Base-by-base conservation (phyloP, 495 filamentous ascomycete species). In the Penicillium alfredii region DNA sequence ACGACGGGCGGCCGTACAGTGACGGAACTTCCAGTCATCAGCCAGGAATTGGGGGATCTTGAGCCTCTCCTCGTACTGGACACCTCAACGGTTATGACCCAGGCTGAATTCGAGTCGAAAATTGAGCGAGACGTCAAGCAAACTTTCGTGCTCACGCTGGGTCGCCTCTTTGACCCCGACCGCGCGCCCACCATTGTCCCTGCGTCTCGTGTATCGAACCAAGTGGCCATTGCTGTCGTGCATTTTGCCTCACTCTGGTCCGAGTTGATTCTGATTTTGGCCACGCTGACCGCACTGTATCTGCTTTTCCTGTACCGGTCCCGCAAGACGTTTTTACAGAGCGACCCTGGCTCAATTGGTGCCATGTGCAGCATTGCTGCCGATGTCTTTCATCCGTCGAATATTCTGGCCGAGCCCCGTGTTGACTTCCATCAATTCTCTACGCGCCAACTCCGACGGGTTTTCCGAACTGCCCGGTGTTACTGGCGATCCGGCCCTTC, bases 341-440 rank as follows among this genome's bases (percentile, higher is more conserved):
- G 59, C 27, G 63, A 67, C 16, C 63, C 63, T 2, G 56, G 63
- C 6, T 64, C 63, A 1, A 63, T 67, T 23, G 55, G 59, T 6
- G 63, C 63, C 21, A 65, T 67, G 63, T 67, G 61, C 24, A 65
- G 61, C 41, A 60, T 67, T 22, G 44, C 59, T 2, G 56, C 57
- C n/a, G 57, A 67, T 24, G 30, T 67, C 0, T 60, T 67, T 22
- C 52, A 54, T 26, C 42, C 53, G 4, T 40, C 39, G 13, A 64
- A 63, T 36, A 42, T 67, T 17, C 49, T 67, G 1, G 47, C 49
- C 6, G 36, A 59, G 27, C 49, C 63, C 2, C 42, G 48, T 4
- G 38, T 26, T 8, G 63, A 61, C 15, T 59, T 63, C 17, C 59
- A 67, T 38, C 56, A 64, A 30, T 63, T 58, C 18, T 67, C 63